phyloP scores from a whole-genome alignment of 768 basidiomycete genomes.

The Tremella fuciformis region DNA sequence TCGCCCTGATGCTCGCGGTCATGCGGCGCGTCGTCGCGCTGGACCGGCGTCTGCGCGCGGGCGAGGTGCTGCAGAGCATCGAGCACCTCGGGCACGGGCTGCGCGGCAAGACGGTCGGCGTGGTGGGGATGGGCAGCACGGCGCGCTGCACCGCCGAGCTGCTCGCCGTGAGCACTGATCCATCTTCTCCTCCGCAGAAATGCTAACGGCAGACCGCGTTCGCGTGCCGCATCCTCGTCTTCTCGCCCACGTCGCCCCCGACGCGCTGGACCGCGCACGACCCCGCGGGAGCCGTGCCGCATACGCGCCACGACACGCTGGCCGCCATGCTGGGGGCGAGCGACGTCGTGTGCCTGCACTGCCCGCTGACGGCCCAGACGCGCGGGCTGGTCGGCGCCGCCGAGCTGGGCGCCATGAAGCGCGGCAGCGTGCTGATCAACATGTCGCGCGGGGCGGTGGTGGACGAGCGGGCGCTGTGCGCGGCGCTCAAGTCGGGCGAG shows the following conservation, averaged over 20 bases:
- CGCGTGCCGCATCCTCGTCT: slow-evolving; percentile 38
- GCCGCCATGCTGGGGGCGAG: slow-evolving; percentile 34
- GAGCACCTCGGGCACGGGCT: slow-evolving; percentile 22
- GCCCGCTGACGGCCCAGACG: slow-evolving; percentile 42
- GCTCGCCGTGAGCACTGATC: slow-evolving; percentile 22
- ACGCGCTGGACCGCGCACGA: slow-evolving; percentile 30
- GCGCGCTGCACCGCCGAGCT: slow-evolving; percentile 38
- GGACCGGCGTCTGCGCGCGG: slow-evolving; percentile 13
- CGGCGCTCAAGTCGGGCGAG: slow-evolving; percentile 15
- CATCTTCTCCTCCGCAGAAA: neutral
- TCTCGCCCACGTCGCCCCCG: slow-evolving; percentile 39
- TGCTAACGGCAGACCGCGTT: slow-evolving; percentile 35
- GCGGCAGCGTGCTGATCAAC: slow-evolving; percentile 41
- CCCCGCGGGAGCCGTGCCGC: slow-evolving; percentile 21
- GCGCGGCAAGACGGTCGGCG: slow-evolving; percentile 40
- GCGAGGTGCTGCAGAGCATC: slow-evolving; percentile 22
- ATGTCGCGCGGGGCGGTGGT: slow-evolving; percentile 46
- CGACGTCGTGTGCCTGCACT: slow-evolving; percentile 49
- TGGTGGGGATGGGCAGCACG: slow-evolving; percentile 49
- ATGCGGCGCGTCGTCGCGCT: slow-evolving; percentile 19
- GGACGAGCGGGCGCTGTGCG: slow-evolving; percentile 24
- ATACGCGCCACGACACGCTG: slow-evolving; percentile 35
- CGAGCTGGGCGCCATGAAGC: slow-evolving; percentile 37
- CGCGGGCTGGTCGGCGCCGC: slow-evolving; percentile 34
- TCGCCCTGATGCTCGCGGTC: slow-evolving; percentile 19